Percentiles rank a stretch among this genome's conserved stretches.
These are phyloP conservation scores for Leccinum truebloodii DNA, from an alignment of 768 basidiomycete genomes.

Conservation along the genomic window DNA sequence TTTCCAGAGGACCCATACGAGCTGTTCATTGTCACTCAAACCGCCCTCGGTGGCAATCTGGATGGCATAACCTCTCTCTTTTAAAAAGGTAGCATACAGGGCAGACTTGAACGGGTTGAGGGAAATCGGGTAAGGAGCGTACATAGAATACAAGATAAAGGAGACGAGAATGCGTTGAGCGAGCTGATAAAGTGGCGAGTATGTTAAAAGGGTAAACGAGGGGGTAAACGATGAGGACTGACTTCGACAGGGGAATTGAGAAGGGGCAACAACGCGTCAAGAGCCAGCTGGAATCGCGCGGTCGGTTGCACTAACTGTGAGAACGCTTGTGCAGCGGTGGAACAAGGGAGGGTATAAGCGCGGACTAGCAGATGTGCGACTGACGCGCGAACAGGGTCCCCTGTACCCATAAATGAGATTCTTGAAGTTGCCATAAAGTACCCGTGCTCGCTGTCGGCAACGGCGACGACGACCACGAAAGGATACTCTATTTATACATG, in stretches of 20 bases:
- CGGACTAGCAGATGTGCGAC: constrained; percentile 66
- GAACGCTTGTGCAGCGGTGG: constrained; percentile 74
- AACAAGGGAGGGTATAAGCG: constrained; percentile 73
- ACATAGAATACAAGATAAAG: constrained; percentile 78
- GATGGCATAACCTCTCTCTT: constrained; percentile 65
- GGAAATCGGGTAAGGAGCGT: constrained; percentile 75
- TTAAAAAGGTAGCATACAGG: constrained; percentile 63
- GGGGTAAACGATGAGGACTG: constrained; percentile 25
- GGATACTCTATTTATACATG: constrained; percentile 19
- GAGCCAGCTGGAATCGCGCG: constrained; percentile 79
- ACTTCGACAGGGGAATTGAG: constrained; percentile 63
- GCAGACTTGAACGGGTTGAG: constrained; percentile 84
- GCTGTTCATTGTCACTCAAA: constrained; percentile 65
- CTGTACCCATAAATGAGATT: constrained; percentile 35
- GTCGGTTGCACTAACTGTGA: constrained; percentile 72
- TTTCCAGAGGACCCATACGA: constrained; percentile 88
- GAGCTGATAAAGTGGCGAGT: constrained; percentile 43
- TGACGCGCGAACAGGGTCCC: constrained; percentile 54
- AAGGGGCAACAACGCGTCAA: constrained; percentile 77
- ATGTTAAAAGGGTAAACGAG: constrained; percentile 17
- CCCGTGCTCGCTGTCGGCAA: constrained; percentile 33
- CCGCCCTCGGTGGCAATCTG: constrained; percentile 47
- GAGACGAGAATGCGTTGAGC: constrained; percentile 75
- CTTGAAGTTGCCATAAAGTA: constrained; percentile 32
- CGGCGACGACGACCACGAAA: constrained; percentile 36